Percentiles rank a stretch among this genome's conserved stretches.
phyloP scores from a whole-genome alignment of 805 yeast genomes.

The Kluyveromyces siamensis region DNA sequence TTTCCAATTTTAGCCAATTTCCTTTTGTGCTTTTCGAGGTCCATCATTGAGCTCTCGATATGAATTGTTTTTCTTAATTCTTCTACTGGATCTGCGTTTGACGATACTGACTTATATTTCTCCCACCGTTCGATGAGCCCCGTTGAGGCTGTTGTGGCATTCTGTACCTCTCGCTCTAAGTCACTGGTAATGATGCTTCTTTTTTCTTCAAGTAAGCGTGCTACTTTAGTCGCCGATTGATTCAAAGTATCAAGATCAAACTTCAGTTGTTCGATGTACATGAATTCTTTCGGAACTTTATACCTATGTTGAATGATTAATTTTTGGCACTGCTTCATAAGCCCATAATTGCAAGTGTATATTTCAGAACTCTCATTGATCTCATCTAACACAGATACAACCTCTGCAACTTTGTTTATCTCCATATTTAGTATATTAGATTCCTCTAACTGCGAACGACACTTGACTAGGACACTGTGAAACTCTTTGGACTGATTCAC shows the following conservation, averaged over 20 bases:
- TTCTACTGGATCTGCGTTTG: slow-evolving; percentile 30
- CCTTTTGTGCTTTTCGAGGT: slow-evolving; percentile 16
- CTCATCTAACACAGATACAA: slow-evolving; percentile 24
- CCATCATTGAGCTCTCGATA: slow-evolving; percentile 18
- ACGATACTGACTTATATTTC: slow-evolving; percentile 37
- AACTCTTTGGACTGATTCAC: slow-evolving; percentile 23
- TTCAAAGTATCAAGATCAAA: slow-evolving; percentile 36
- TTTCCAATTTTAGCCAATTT: slow-evolving; percentile 21
- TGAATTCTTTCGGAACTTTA: slow-evolving; percentile 45
- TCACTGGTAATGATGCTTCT: slow-evolving; percentile 34
- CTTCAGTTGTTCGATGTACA: slow-evolving; percentile 55
- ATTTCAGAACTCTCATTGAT: not conserved
- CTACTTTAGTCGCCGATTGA: slow-evolving; percentile 31
- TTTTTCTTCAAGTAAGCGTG: slow-evolving; percentile 33
- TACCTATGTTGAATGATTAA: slow-evolving; percentile 31
- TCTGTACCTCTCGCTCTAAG: slow-evolving; percentile 33
- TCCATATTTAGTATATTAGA: not conserved
- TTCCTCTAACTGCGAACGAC: not conserved
- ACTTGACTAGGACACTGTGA: slow-evolving; percentile 6
- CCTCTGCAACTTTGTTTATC: slow-evolving; percentile 22
- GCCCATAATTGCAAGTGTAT: slow-evolving; percentile 15
- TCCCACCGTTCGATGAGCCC: slow-evolving; percentile 40
- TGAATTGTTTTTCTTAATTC: slow-evolving; percentile 37
- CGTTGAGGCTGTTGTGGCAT: slow-evolving; percentile 27
- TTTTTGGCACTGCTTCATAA: slow-evolving; percentile 24